Percentiles rank a stretch among this genome's conserved stretches.
phyloP scores from a whole-genome alignment of 225 moss, liverwort and hornwort species.

The Asterella californica region DNA sequence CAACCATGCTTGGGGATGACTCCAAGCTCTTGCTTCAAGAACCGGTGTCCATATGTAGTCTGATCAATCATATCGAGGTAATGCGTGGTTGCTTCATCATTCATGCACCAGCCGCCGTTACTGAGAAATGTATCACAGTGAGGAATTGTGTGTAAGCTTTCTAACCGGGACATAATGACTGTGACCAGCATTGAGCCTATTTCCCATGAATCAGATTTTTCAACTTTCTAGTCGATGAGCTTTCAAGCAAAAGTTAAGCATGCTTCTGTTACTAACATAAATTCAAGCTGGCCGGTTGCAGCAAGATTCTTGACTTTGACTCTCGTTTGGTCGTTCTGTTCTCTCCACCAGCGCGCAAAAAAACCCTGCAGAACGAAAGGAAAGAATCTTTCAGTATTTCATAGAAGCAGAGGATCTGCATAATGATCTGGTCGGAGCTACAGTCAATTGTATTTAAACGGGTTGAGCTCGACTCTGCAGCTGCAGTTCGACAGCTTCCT shows the following conservation, averaged over 20 bases:
- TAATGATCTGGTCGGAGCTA: not conserved
- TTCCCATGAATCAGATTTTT: not conserved
- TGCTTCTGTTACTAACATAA: slow-evolving; percentile 45
- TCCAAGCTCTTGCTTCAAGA: slow-evolving; percentile 63
- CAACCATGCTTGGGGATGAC: slow-evolving; percentile 70
- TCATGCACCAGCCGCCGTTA: slow-evolving; percentile 94
- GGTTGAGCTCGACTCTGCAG: not conserved
- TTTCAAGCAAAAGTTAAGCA: not conserved
- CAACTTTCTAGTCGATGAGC: not conserved
- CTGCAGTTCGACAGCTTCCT: not conserved
- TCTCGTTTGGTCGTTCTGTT: slow-evolving; percentile 59
- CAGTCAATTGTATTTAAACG: not conserved
- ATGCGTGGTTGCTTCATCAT: slow-evolving; percentile 91
- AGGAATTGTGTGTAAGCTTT: not conserved
- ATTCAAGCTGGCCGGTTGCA: slow-evolving; percentile 52
- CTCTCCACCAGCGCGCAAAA: slow-evolving; percentile 88
- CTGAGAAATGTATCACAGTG: slow-evolving; percentile 32
- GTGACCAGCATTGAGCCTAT: not conserved
- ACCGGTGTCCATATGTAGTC: slow-evolving; percentile 80
- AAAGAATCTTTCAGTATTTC: not conserved
- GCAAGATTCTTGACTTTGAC: slow-evolving; percentile 57
- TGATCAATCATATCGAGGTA: slow-evolving; percentile 97
- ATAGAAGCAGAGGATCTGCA: not conserved
- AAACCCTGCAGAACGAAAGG: slow-evolving; percentile 52
- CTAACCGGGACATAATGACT: not conserved